A percentile compares a stretch with the other conserved stretches of the same genome.
These are phyloP conservation scores for Nowakowskiella sp. DNA, from an alignment of 192 early-diverging fungal species.

Conservation along the genomic window DNA sequence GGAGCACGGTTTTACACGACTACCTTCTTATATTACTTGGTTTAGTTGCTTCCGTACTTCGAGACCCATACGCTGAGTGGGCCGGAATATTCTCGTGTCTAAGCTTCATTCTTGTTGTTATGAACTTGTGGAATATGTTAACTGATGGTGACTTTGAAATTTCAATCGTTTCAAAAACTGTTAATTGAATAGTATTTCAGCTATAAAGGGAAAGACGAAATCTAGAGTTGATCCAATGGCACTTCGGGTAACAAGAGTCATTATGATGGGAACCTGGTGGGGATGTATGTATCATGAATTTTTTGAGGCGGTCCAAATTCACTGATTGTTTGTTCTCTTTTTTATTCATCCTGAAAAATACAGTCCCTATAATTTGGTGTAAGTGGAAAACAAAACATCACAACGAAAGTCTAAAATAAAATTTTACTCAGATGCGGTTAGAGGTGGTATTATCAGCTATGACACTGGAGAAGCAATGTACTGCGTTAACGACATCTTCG, in stretches of 20 bases:
- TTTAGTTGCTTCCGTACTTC: no score
- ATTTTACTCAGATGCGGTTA: not conserved
- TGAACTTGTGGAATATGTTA: no score
- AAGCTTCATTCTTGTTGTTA: no score
- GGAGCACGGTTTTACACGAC: no score
- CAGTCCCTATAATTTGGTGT: not conserved
- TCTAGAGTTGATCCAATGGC: not conserved
- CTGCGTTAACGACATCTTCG: constrained; percentile 21
- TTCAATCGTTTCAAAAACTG: not conserved
- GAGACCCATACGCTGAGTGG: no score
- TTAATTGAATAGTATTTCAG: not conserved
- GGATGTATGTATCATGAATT: not conserved
- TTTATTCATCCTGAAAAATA: not conserved
- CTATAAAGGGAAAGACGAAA: not conserved
- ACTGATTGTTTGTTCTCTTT: not conserved
- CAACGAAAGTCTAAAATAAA: not conserved
- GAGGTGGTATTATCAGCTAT: constrained; percentile 10
- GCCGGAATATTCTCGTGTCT: no score
- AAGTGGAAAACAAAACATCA: not conserved
- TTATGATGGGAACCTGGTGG: not conserved
- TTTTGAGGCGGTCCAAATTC: not conserved
- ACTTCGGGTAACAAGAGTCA: not conserved
- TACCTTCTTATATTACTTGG: no score
- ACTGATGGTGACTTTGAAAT: no score
- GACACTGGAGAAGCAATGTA: constrained; percentile 17